phyloP scores from a whole-genome alignment of 805 yeast genomes.

The Monosporozyma yasuniensis region DNA sequence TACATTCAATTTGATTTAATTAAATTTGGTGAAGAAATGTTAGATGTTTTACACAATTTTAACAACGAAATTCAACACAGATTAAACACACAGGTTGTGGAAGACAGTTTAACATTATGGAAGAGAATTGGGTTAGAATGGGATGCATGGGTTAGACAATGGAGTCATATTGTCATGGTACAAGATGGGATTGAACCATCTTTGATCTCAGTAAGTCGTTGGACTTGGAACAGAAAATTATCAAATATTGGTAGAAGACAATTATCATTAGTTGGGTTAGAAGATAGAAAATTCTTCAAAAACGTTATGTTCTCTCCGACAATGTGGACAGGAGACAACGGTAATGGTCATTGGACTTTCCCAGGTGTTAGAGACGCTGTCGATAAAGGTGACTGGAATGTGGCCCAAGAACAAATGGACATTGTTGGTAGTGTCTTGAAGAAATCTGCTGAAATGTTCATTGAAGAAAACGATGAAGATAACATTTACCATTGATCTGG shows the following conservation, averaged over 20 bases:
- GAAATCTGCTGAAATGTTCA: slow-evolving; percentile 24
- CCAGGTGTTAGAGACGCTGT: slow-evolving; percentile 71
- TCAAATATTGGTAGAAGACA: slow-evolving; percentile 46
- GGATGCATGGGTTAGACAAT: slow-evolving; percentile 48
- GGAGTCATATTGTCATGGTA: slow-evolving; percentile 46
- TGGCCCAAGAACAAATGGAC: slow-evolving; percentile 48
- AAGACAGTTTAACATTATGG: slow-evolving; percentile 32
- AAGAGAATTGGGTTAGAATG: slow-evolving; percentile 39
- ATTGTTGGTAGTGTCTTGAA: slow-evolving; percentile 32
- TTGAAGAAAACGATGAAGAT: slow-evolving; percentile 23
- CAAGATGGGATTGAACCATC: slow-evolving; percentile 65
- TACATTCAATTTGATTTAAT: slow-evolving; percentile 59
- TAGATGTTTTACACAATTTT: slow-evolving; percentile 39
- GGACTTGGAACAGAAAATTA: slow-evolving; percentile 73
- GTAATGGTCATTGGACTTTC: slow-evolving; percentile 41
- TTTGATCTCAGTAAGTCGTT: slow-evolving; percentile 57
- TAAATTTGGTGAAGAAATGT: slow-evolving; percentile 38
- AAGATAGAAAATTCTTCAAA: slow-evolving; percentile 53
- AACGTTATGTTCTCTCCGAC: slow-evolving; percentile 68
- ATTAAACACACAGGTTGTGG: slow-evolving; percentile 26
- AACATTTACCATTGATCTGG: neutral
- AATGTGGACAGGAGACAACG: slow-evolving; percentile 37
- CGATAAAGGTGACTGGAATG: slow-evolving; percentile 37
- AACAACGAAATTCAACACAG: slow-evolving; percentile 14
- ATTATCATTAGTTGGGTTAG: slow-evolving; percentile 36